A percentile compares a stretch with the other conserved stretches of the same genome.
phyloP scores from a whole-genome alignment of 2,329 filamentous ascomycete species.

The Colletotrichum sp. region DNA sequence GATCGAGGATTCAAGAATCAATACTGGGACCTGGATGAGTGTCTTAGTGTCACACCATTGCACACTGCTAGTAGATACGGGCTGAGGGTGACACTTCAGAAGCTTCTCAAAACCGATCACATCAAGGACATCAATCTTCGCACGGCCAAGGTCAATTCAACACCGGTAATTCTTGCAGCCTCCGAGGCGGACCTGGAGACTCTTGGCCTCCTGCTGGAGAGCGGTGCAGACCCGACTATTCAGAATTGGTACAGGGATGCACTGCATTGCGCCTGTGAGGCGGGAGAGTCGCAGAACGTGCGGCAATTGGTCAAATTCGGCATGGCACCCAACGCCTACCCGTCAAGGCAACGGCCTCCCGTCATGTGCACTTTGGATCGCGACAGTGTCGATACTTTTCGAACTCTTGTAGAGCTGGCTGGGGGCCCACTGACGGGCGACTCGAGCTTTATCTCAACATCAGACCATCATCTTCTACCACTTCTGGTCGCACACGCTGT shows the following conservation, averaged over 20 bases:
- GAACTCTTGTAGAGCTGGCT: neutral
- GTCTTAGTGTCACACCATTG: neutral
- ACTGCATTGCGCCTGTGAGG: neutral
- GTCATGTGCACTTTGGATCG: neutral
- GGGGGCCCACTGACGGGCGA: neutral
- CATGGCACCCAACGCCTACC: neutral
- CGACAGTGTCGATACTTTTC: neutral
- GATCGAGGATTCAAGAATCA: neutral
- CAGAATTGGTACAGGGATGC: neutral
- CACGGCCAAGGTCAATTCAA: neutral
- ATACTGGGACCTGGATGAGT: neutral
- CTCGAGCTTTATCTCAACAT: rapidly evolving
- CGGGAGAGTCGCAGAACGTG: neutral
- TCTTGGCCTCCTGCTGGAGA: neutral
- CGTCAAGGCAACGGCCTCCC: neutral
- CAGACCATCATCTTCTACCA: neutral
- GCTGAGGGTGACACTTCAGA: neutral
- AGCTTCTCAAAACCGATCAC: neutral
- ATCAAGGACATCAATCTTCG: neutral
- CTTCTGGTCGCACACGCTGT: neutral
- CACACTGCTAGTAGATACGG: neutral
- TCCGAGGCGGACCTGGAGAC: neutral
- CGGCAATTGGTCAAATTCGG: neutral
- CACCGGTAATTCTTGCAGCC: neutral
- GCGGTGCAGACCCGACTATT: neutral